Conservation (phyloP, 148 eudicot species). For the Nepenthes mirabilis region DNA sequence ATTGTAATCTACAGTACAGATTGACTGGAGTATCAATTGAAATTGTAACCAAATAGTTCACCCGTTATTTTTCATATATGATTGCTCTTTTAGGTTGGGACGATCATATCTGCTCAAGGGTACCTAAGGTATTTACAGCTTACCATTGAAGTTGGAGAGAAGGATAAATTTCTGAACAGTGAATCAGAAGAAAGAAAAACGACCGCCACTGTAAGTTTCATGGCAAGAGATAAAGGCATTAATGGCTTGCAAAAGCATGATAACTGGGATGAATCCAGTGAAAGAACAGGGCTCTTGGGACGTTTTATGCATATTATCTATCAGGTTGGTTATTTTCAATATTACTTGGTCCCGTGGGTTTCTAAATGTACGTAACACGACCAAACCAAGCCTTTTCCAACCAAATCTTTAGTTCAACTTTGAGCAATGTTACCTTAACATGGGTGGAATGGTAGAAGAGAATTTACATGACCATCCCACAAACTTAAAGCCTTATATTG, state of each 20-base stretch:
- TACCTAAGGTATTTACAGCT: slow-evolving; percentile 32
- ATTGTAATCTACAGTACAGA: not conserved
- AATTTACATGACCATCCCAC: no score
- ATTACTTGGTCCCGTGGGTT: no score
- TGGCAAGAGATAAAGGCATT: slow-evolving; percentile 1
- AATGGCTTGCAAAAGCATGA: slow-evolving; percentile 9
- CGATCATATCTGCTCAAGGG: slow-evolving; percentile 53
- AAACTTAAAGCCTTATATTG: no score
- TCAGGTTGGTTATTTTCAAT: slow-evolving; percentile 30
- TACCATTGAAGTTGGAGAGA: slow-evolving; percentile 17
- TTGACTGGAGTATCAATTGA: no score
- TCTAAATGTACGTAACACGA: no score
- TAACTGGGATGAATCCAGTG: slow-evolving; percentile 8
- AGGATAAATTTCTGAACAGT: slow-evolving; percentile 21
- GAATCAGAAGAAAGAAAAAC: slow-evolving; percentile 9
- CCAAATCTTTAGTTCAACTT: no score
- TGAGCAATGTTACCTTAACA: no score
- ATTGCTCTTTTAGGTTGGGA: slow-evolving; percentile 36
- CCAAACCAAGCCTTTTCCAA: no score
- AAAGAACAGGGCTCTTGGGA: slow-evolving; percentile 32
- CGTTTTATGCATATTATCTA: slow-evolving; percentile 41
- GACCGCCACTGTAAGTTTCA: slow-evolving; percentile 3
- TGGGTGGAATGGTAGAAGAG: no score
- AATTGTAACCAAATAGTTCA: no score
- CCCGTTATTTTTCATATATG: not conserved